These are phyloP conservation scores for Thielaviopsis euricoi DNA, from an alignment of 2,329 filamentous ascomycete genomes.

Conservation along the genomic window DNA sequence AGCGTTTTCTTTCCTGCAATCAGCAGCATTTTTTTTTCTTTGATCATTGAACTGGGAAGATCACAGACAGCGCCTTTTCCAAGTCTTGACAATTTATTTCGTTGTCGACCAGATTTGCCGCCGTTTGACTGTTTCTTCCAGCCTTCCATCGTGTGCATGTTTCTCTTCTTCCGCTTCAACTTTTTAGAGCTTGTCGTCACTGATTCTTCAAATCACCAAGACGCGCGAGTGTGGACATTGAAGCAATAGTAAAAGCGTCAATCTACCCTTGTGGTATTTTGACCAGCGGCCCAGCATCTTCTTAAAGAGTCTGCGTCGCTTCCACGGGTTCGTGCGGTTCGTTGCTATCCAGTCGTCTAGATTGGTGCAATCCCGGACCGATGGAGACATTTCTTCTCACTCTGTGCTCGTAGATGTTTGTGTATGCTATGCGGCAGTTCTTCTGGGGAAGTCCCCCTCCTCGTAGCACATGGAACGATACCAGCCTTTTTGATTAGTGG, in stretches of 20 bases:
- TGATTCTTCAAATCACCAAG: background rate
- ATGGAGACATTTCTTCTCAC: constrained; percentile 10
- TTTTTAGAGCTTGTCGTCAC: constrained; percentile 13
- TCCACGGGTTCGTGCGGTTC: constrained; percentile 11
- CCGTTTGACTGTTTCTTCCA: background rate
- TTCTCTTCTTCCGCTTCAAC: constrained; percentile 7
- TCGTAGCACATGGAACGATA: background rate
- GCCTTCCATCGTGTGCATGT: background rate
- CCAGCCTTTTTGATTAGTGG: too few relatives aligned
- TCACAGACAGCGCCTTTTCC: background rate
- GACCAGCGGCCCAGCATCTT: constrained; percentile 7
- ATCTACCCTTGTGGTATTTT: background rate
- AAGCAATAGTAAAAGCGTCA: constrained; percentile 40
- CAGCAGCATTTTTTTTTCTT: background rate
- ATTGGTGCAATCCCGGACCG: constrained; percentile 5
- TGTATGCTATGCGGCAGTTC: background rate
- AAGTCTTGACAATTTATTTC: background rate
- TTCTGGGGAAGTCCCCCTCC: background rate
- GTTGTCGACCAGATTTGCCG: background rate
- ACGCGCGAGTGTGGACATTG: constrained; percentile 53
- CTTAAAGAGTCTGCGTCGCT: constrained; percentile 10
- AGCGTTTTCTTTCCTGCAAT: background rate
- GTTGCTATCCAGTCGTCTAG: constrained; percentile 5
- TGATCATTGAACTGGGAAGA: too few relatives aligned
- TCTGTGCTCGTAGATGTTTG: background rate